Conservation (phyloP, 2,329 filamentous ascomycete species). For the Magnaporthales sp. region DNA sequence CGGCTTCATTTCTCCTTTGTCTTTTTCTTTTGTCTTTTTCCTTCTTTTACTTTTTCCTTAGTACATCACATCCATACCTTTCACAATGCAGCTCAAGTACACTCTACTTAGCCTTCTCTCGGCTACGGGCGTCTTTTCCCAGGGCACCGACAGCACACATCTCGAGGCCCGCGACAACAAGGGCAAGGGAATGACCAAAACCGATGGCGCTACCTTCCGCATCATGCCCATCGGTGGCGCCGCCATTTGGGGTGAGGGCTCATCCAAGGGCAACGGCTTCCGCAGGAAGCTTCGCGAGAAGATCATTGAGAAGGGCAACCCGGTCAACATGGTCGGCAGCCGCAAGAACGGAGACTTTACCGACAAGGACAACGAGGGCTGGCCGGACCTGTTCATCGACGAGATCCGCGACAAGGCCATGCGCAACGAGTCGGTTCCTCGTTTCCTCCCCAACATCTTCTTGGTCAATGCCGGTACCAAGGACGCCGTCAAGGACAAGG, state of each 20-base stretch:
- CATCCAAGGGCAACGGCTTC: conserved; percentile 15
- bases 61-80: background rate
- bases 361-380: conserved; percentile 10
- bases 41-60: background rate
- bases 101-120: conserved; percentile 3
- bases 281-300: conserved; percentile 14
- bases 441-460: conserved; percentile 8
- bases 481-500: conserved; percentile 14
- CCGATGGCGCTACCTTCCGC: background rate
- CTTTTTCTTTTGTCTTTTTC: background rate
- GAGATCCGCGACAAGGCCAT: conserved; percentile 5
- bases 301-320: conserved; percentile 10
- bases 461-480: conserved; percentile 16
- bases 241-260: conserved; percentile 15
- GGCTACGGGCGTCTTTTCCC: background rate
- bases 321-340: conserved; percentile 15
- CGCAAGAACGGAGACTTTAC: conserved; percentile 11
- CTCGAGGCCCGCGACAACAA: background rate
- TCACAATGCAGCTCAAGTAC: conserved; percentile 1
- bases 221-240: conserved; percentile 14
- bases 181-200: background rate
- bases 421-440: conserved; percentile 8
- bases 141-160: too few relatives aligned
- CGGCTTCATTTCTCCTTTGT: background rate
- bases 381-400: conserved; percentile 9